Base-by-base conservation (phyloP, 192 early-diverging fungal species). In the Coemansia sp. region DNA sequence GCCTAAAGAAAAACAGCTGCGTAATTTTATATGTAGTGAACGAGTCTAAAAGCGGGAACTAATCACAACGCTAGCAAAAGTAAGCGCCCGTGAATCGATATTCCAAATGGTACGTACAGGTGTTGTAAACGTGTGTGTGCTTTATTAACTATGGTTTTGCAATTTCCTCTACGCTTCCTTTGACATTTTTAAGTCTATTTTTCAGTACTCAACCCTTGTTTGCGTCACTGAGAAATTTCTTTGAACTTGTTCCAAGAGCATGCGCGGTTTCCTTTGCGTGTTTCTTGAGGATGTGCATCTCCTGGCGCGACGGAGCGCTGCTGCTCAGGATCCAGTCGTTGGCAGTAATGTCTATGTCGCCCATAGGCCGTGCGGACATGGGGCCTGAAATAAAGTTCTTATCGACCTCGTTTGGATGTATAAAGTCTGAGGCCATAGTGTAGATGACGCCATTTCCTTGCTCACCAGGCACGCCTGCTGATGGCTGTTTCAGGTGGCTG, bases 391-490 rank as follows among this genome's bases (percentile, higher is more conserved):
- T 73, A 4, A 38, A 50, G 0, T 55, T 26, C 43, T 73, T 73
- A n/a, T 35, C 34, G 14, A 66, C 28, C 17, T 53, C 40, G 11
- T 33, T 29, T 3, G 60, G 62, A 20, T 60, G 62, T 9, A 73
- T 55, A 62, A 73, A 73, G 51, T 66, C 70, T 0, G 70, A 73
- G 0, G 70, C 58, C 34, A 52, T 38, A 2, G 57, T 62, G 25
- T 58, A 73, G n/a, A 73, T 58, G 38, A 62, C 32, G 8, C 70
- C 69, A 1, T 43, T 39, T 25, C 58, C 50, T 22, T 10, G 39
- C 39, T n/a, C 30, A 32, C 6, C 30, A 32, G 30, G 5, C 11
- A 5, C 30, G 5, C 6, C 30, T 19, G 15, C 15, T 20, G 39
- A n/a, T 30, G 28, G 11, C 7, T 32, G 43, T 44, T 64, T 4